Evolutionary conservation across 371 early-diverging fungal genomes (phyloP), one percentile per base, ranked within the genome.

Genomic region (Umbelopsis sp.): DNA sequence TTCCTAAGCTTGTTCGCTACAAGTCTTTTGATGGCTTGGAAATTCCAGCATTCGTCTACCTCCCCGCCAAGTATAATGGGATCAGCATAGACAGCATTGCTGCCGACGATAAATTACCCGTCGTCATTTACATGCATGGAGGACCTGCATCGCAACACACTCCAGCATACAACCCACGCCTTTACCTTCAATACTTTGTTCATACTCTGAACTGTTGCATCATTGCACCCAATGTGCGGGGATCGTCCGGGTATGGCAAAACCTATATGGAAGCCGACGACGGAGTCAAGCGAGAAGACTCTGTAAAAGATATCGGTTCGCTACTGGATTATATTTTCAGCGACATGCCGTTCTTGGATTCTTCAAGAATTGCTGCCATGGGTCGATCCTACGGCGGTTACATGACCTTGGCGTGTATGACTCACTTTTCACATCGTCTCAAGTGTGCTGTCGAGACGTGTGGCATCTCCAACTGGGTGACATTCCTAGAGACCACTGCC

Each of bases 151-250:
- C 72, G 14, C 74, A 74, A 32, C 64, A 71, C 48, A 41, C 44
- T 1, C 71, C 72, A 24, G 14, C 50, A 18, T 74, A 68, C 45
- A 64, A 63, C 24, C 74, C 74, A 9, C 66, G 66, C 8, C 71
- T 74, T 44, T 66, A 69, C 50, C 63, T 71, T 22, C 74, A 70
- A 12, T 73, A 70, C 64, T 44, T 71, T 48, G 51, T 66, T 9
- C 62, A 74, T 38, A 65, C 64, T 50, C 50, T 74, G 35, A 68
- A 72, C 32, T 52, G 69, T n/a, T 62, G 68, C 12, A 44, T 69
- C 44, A 68, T 74, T 29, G 68, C 69, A 24, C 74, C 74, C 18
- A 74, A 74, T 50, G 70, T 74, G 12, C 74, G 74, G 20, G 74
- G 74, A 22, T 69, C 70, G 3, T 68, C 38, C 4, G 72, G 74